Evolutionary conservation across 306 rosid genomes (phyloP), one percentile per base, ranked within the genome.

Genomic region (Prunus davidiana): DNA sequence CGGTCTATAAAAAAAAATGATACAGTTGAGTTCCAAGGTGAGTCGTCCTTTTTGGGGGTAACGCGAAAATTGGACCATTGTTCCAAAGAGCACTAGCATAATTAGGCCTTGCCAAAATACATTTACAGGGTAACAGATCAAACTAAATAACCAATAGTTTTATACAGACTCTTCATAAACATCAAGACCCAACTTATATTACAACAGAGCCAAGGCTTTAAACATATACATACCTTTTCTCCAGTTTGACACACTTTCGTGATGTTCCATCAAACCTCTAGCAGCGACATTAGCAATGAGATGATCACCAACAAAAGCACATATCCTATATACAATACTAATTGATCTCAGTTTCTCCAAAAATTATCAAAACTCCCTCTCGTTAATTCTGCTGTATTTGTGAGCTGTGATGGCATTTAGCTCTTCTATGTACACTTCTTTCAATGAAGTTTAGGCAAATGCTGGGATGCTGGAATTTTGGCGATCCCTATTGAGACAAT

Each of bases 391-490:
- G 62, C 72, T 70, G 69, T 75, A 83, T 83, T 75, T 81, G 71
- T 72, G 72, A 78, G 54, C 20, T 63, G 54, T 78, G 84, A 73
- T 88, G 87, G 84, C 89, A 79, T 86, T 85, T 78, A 81, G 88
- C 81, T 81, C 90, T 82, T 75, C 77, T 91, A 93, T 93, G 78
- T 93, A 93, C 98, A 93, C 79, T 86, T 88, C 76, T 73, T 76
- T 83, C 38, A 78, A 67, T 67, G 82, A 85, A 66, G 74, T 77
- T 88, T 82, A 93, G 12, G 97, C 98, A 57, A 93, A 74, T 50
- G 89, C 90, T 73, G 93, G 86, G 90, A 91, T 84, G 85, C 98
- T 80, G 2, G 98, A 93, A 87, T 84, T 93, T 82, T 88, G 95
- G 82, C 87, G 79, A 86, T 93, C 98, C 93, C 89, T 86, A 70